Conservation (phyloP, 2,329 filamentous ascomycete species). For the Emergomyces pasteurianus region DNA sequence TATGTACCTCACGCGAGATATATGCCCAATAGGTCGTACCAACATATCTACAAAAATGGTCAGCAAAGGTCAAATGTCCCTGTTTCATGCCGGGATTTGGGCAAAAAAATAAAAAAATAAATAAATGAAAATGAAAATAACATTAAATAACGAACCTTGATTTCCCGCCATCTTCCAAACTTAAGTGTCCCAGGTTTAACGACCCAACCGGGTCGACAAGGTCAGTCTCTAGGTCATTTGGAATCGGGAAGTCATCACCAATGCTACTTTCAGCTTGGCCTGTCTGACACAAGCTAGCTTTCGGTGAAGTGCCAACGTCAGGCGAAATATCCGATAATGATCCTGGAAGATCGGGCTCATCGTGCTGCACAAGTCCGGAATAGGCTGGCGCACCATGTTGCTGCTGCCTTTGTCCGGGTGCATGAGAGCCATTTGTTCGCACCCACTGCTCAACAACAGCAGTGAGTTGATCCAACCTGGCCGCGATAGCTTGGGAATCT, state of each 20-base stretch:
- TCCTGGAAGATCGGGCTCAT: not conserved
- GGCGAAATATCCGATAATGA: constrained; percentile 1
- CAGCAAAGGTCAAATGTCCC: not conserved
- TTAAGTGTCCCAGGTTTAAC: constrained; percentile 31
- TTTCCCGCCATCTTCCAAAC: constrained; percentile 31
- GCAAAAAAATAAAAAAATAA: too few relatives aligned
- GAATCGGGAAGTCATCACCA: constrained; percentile 32
- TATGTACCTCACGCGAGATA: constrained; percentile 30
- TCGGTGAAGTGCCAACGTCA: constrained; percentile 9
- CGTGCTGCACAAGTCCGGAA: not conserved
- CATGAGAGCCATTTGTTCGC: constrained; percentile 19
- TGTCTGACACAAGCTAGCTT: constrained; percentile 21
- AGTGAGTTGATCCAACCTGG: constrained; percentile 32
- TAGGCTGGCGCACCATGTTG: not conserved
- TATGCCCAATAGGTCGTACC: constrained; percentile 37
- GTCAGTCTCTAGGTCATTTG: constrained; percentile 29
- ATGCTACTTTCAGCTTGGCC: constrained; percentile 23
- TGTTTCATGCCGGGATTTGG: not conserved
- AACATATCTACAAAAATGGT: constrained; percentile 26
- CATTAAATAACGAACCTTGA: too few relatives aligned
- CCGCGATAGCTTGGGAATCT: constrained; percentile 29
- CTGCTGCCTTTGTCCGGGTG: constrained; percentile 4
- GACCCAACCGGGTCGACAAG: constrained; percentile 32
- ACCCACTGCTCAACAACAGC: constrained; percentile 34
- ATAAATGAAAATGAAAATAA: too few relatives aligned